A percentile compares a stretch with the other conserved stretches of the same genome.
Conservation (phyloP, 495 filamentous ascomycete species). For the Glutinoglossum americanum region DNA sequence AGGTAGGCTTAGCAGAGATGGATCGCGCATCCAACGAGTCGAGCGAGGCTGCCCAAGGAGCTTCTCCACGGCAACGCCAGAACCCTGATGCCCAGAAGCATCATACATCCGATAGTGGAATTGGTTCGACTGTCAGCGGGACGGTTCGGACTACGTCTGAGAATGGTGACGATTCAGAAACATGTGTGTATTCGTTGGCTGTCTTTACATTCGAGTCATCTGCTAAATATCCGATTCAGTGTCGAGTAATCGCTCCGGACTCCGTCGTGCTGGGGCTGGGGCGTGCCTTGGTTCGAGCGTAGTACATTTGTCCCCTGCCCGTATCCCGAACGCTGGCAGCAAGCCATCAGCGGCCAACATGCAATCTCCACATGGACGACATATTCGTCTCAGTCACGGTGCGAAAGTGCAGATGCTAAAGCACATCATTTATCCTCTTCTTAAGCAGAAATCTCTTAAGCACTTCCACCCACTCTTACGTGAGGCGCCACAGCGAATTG, state of each 20-base stretch:
- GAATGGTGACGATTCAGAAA: slow-evolving; percentile 9
- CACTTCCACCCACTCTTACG: slow-evolving; percentile 59
- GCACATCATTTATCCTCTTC: slow-evolving; percentile 33
- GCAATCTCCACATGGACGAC: slow-evolving; percentile 4
- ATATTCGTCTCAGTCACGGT: slow-evolving; percentile 11
- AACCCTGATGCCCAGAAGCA: slow-evolving; percentile 12
- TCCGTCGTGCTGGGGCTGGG: neutral
- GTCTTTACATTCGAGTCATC: slow-evolving; percentile 5
- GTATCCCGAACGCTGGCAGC: neutral
- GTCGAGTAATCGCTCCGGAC: neutral
- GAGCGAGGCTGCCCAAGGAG: neutral
- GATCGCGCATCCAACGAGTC: neutral
- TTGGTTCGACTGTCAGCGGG: slow-evolving; percentile 32
- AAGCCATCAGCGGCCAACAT: neutral
- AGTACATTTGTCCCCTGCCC: neutral
- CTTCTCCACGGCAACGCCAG: neutral
- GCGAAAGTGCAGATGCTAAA: slow-evolving; percentile 31
- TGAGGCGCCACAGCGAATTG: slow-evolving; percentile 54
- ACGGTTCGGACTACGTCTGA: slow-evolving; percentile 11
- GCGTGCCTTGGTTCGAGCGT: neutral
- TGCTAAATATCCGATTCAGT: neutral
- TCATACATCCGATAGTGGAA: slow-evolving; percentile 29
- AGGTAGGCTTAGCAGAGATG: neutral
- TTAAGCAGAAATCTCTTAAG: slow-evolving; percentile 34
- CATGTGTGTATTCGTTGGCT: slow-evolving; percentile 8